These are phyloP conservation scores for Mortierella polycephala DNA, from an alignment of 371 early-diverging fungal species.

Conservation along the genomic window DNA sequence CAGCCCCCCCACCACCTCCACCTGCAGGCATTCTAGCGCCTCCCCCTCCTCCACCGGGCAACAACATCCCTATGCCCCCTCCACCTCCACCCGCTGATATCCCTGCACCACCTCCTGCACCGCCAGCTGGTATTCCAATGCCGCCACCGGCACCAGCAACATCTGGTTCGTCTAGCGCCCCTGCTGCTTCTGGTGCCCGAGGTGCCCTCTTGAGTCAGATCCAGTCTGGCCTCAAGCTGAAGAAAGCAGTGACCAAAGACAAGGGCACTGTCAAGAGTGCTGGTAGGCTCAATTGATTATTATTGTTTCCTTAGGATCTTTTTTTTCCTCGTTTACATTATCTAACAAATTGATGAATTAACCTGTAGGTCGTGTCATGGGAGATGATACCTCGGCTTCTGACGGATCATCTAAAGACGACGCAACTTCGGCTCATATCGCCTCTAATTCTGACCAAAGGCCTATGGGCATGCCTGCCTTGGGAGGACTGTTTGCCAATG, in stretches of 20 bases:
- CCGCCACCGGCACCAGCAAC: conserved; percentile 17
- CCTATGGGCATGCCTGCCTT: conserved; percentile 54
- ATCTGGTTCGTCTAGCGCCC: background rate
- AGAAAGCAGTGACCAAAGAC: conserved; percentile 83
- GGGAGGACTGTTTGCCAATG: conserved; percentile 73
- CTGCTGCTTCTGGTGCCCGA: conserved; percentile 27
- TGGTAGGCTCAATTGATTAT: conserved; percentile 35
- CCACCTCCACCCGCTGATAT: conserved; percentile 5
- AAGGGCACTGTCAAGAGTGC: conserved; percentile 67
- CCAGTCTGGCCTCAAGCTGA: conserved; percentile 77
- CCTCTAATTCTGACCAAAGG: conserved; percentile 25
- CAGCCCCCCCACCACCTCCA: conserved; percentile 16
- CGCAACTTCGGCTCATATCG: conserved; percentile 16
- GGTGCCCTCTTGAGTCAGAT: conserved; percentile 76
- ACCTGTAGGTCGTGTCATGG: conserved; percentile 31
- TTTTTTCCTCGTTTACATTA: background rate
- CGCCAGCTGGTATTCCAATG: conserved; percentile 8
- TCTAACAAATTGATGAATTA: background rate
- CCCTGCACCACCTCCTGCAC: conserved; percentile 21
- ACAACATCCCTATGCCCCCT: conserved; percentile 8
- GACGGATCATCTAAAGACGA: background rate
- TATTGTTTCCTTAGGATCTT: background rate
- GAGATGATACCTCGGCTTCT: conserved; percentile 11
- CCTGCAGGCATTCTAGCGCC: conserved; percentile 14
- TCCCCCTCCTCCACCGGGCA: conserved; percentile 4